These are phyloP conservation scores for Colletotrichum melonis DNA, from an alignment of 2,329 filamentous ascomycete species.

Conservation along the genomic window DNA sequence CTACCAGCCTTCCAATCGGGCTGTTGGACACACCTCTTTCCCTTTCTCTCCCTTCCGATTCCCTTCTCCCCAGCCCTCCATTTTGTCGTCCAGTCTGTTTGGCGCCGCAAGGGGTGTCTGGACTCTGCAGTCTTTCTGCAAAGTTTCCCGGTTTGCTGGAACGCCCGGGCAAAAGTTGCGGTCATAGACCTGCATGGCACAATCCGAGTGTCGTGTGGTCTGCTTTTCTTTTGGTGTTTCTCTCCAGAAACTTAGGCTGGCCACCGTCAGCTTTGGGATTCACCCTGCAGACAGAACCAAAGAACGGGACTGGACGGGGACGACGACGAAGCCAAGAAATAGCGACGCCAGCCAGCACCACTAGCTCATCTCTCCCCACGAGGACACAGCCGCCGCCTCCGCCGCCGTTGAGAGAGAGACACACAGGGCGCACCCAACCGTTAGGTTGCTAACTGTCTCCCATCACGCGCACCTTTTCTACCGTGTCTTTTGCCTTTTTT, in stretches of 20 bases:
- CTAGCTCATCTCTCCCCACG: slow-evolving; percentile 26
- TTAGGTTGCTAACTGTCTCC: slow-evolving; percentile 8
- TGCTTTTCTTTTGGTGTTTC: neutral
- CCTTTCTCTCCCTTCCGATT: neutral
- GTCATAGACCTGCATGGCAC: neutral
- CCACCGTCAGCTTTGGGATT: neutral
- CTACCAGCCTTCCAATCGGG: slow-evolving; percentile 1
- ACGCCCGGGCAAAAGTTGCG: slow-evolving; percentile 14
- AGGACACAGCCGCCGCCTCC: slow-evolving; percentile 31
- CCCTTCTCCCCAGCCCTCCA: neutral
- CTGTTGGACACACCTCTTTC: slow-evolving; percentile 12
- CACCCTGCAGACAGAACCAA: neutral
- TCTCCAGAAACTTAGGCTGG: neutral
- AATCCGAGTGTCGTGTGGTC: neutral
- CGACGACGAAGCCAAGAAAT: slow-evolving; percentile 2
- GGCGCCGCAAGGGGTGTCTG: neutral
- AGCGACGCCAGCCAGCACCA: slow-evolving; percentile 9
- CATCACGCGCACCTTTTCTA: slow-evolving; percentile 26
- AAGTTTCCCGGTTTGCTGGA: slow-evolving; percentile 28
- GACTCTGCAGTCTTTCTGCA: slow-evolving; percentile 12
- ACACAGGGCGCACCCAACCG: slow-evolving; percentile 20
- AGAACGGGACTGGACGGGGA: neutral
- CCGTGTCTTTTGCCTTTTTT: slow-evolving; percentile 1
- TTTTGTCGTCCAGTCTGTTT: neutral
- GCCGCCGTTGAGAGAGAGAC: slow-evolving; percentile 28